Base-by-base conservation (phyloP, 495 filamentous ascomycete genomes). In the Aspergillus homomorphus region DNA sequence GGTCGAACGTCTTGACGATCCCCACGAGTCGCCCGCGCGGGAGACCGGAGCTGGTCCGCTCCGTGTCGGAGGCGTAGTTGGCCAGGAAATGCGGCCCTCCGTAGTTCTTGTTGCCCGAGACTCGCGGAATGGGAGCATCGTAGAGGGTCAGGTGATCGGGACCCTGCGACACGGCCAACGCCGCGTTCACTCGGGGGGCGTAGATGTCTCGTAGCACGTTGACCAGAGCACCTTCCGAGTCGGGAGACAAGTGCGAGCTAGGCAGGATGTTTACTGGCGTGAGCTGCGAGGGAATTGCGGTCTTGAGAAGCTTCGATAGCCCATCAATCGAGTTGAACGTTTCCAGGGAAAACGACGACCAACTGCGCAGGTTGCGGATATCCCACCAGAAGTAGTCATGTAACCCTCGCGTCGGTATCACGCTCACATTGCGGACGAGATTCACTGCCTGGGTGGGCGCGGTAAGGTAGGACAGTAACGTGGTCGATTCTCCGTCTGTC, bases 301-400 rank as follows among this genome's bases (percentile, higher is more conserved):
- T 83, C 60, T 82, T 84, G 45, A 97, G 82, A n/a, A 94, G 85
- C 49, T 80, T 77, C 20, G 84, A 80, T 46, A 95, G 88, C 15
- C 83, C 83, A 1, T 84, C 86, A 50, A 96, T 81, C n/a, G 84
- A 77, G 61, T 84, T 79, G 71, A 97, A 89, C 52, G 87, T 86
- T 46, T 73, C 66, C 22, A 90, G 73, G 53, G 81, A 88, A 80
- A 96, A 96, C 58, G 83, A 80, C 45, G 79, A 80, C 92, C 92
- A 97, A 60, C 84, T 80, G 49, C 88, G 86, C 60, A 96, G 77
- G 64, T 95, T 92, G 51, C 92, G 89, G 54, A 96, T 82, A 61
- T 97, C 92, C 89, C 89, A 97, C 92, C 92, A 97, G 68, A 90
- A 93, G 68, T 95, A 88, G 65, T 86, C 87, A 66, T 89, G 84